Conservation (phyloP, 805 yeast genomes). For the Cyberlindnera amylophila region DNA sequence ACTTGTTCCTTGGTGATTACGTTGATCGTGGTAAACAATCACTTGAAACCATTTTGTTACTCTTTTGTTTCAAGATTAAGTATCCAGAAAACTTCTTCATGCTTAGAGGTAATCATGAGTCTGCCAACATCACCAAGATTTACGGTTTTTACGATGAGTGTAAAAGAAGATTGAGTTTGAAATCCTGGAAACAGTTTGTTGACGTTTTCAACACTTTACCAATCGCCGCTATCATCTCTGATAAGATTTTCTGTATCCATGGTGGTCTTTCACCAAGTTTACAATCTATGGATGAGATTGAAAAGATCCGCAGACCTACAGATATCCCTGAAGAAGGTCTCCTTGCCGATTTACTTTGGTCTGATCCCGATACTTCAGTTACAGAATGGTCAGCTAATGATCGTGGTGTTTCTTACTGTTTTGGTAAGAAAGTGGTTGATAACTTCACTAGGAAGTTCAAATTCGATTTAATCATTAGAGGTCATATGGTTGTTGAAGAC, state of each 20-base stretch:
- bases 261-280: slow-evolving; percentile 80
- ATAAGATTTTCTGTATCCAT: slow-evolving; percentile 87
- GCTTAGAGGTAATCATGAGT: slow-evolving; percentile 93
- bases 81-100: slow-evolving; percentile 95
- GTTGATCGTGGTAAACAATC: slow-evolving; percentile 98
- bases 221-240: slow-evolving; percentile 92
- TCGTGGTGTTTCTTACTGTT: slow-evolving; percentile 78
- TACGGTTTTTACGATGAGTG: slow-evolving; percentile 98
- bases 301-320: slow-evolving; percentile 71
- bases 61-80: slow-evolving; percentile 90
- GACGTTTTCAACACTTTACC: slow-evolving; percentile 96
- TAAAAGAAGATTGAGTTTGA: slow-evolving; percentile 86
- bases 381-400: slow-evolving; percentile 77
- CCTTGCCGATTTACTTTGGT: slow-evolving; percentile 76
- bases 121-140: slow-evolving; percentile 94
- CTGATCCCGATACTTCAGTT: slow-evolving; percentile 64
- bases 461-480: slow-evolving; percentile 75
- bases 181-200: slow-evolving; percentile 89
- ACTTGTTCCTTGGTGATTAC: slow-evolving; percentile 90
- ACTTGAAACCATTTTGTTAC: slow-evolving; percentile 80
- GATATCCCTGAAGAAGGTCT: slow-evolving; percentile 81
- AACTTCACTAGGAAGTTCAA: slow-evolving; percentile 61
- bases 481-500: slow-evolving; percentile 88
- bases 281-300: slow-evolving; percentile 61
- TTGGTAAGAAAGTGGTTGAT: slow-evolving; percentile 70